Conservation (phyloP, 306 rosid species). For the Alnus glutinosa region DNA sequence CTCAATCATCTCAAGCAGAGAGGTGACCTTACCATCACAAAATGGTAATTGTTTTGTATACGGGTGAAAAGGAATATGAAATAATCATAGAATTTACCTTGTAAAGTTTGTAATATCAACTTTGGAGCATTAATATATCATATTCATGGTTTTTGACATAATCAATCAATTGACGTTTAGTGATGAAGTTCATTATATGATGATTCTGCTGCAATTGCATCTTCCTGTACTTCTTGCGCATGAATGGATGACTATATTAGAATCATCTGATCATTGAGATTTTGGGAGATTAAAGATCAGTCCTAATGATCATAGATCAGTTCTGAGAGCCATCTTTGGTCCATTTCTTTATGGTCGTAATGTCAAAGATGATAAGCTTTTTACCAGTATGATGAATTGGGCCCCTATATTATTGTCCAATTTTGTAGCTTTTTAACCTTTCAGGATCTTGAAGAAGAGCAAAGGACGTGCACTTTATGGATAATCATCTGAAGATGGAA, state of each 20-base stretch:
- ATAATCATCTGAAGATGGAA: background rate
- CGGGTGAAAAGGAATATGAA: background rate
- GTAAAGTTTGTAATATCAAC: background rate
- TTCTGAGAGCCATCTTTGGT: background rate
- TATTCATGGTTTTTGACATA: background rate
- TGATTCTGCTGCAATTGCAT: background rate
- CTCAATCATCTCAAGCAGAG: slow-evolving; percentile 48
- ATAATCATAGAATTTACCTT: background rate
- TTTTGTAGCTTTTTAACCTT: background rate
- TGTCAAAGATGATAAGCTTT: background rate
- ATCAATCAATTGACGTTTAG: background rate
- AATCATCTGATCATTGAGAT: background rate
- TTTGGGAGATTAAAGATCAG: background rate
- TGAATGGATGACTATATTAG: background rate
- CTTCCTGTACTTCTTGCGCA: background rate
- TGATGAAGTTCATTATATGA: background rate
- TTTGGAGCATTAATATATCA: background rate
- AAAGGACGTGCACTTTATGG: background rate
- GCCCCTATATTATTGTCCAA: background rate
- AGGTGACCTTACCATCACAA: slow-evolving; percentile 1
- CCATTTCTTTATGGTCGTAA: too few relatives aligned
- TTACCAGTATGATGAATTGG: background rate
- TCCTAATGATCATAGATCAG: background rate
- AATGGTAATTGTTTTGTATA: background rate
- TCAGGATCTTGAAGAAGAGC: background rate